Evolutionary conservation across 2,329 filamentous ascomycete genomes (phyloP), one percentile per base, ranked within the genome.

Genomic region (Fonsecaea nubica): DNA sequence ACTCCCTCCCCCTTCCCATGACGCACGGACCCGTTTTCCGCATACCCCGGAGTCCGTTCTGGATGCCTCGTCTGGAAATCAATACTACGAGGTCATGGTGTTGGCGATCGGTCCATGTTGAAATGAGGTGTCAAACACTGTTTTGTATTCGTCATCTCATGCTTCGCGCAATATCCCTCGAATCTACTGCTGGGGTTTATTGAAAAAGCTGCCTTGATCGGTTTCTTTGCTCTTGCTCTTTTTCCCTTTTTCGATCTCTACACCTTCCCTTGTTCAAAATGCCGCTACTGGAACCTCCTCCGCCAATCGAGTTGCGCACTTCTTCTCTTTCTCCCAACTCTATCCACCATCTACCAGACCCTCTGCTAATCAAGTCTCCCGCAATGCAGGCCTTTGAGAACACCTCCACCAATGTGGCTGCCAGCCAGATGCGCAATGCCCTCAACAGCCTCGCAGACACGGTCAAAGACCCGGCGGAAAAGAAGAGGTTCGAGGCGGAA

Each of bases 351-450:
- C 36, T 33, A 56, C 57, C 50, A 36, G 57, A 45, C 58, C 15
- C 48, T 50, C 50, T 42, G 42, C 66, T 69, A 60, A 69, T 58
- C 33, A 72, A 68, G 64, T 66, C 65, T 55, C 62, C 64, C 53
- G 50, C 58, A 4, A 70, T 66, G 58, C 80, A 98, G 95, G 95
- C 95, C 70, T 99, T 99, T 80, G 95, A 99, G 83, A 98, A 98
- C 88, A 96, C 95, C 74, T 97, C 94, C 64, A 99, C 95, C 77
- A 97, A 92, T 76, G 94, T 99, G 72, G 95, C 95, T 69, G 95
- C 95, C 64, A 96, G 93, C 68, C 95, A 99, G 85, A 99, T 99
- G 95, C 92, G 95, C 82, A 99, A 99, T 87, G 87, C 92, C 69
- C 86, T 99, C 79, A 98, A 97, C 80, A 89, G 90, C 80, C 90